These are phyloP conservation scores for Vigna trinervia DNA, from an alignment of 306 rosid genomes.

Conservation along the genomic window DNA sequence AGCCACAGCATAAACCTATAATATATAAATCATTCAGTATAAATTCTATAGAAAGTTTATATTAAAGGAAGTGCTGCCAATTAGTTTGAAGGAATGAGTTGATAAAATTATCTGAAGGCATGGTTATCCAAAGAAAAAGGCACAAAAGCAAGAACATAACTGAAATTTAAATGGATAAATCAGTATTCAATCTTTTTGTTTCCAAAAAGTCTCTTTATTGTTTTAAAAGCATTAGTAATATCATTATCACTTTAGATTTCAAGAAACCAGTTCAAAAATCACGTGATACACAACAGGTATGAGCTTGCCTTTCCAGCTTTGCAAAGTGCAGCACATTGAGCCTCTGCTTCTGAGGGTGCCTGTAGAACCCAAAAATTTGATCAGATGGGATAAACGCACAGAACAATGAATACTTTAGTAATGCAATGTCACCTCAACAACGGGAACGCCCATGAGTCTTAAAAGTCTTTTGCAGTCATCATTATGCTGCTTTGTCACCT, in stretches of 20 bases:
- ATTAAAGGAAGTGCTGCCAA: slow-evolving; percentile 16
- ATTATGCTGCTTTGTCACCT: slow-evolving; percentile 98
- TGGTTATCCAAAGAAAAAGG: slow-evolving; percentile 5
- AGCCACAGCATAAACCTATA: slow-evolving; percentile 93
- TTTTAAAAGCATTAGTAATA: slow-evolving; percentile 29
- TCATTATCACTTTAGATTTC: slow-evolving; percentile 11
- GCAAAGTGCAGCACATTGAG: slow-evolving; percentile 97
- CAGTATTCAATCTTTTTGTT: background rate
- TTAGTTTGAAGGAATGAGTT: slow-evolving; percentile 25
- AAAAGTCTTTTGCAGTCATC: slow-evolving; percentile 88
- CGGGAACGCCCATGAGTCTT: slow-evolving; percentile 98
- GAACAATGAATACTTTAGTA: slow-evolving; percentile 32
- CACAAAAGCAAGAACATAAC: slow-evolving; percentile 5
- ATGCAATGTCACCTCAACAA: slow-evolving; percentile 74
- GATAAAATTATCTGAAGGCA: slow-evolving; percentile 36
- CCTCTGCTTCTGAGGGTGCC: slow-evolving; percentile 99
- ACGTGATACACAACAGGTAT: slow-evolving; percentile 35
- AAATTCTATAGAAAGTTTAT: slow-evolving; percentile 8
- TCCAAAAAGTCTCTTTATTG: background rate
- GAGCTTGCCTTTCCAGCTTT: slow-evolving; percentile 84
- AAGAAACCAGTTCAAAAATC: slow-evolving; percentile 33
- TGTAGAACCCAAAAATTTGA: slow-evolving; percentile 55
- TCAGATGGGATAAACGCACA: slow-evolving; percentile 29
- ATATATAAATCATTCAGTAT: slow-evolving; percentile 27
- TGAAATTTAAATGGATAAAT: background rate